Base-by-base conservation (phyloP, 257 asterid species). In the Solanum corneliomulleri region DNA sequence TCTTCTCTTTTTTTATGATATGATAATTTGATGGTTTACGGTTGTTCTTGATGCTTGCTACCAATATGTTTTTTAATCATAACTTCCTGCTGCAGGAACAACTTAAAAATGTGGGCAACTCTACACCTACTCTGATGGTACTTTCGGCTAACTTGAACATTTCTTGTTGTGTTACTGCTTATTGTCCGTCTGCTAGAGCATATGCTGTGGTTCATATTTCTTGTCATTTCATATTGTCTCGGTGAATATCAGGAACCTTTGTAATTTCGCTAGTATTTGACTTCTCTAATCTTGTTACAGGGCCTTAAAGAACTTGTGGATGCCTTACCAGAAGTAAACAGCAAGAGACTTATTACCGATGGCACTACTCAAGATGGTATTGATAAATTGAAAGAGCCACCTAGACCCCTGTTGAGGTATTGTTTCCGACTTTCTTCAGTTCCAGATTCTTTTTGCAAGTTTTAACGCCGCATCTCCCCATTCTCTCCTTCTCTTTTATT, bases 241-340 rank as follows among this genome's bases (percentile, higher is more conserved):
- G 14, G 23, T 44, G 25, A 45, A 42, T 7, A 41, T 13, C 20
- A 75, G 82, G 15, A 7, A n/a, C 83, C 60, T 76, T n/a, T 42
- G 7, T n/a, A 7, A 42, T 3, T 14, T 45, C 66, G 16, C 66
- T 45, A 56, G 29, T 35, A 82, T 64, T 6, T n/a, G 66, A 74
- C 37, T 49, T 47, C 35, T n/a, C 72, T 83, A 45, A 66, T 80
- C n/a, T 27, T 60, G 72, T 74, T 86, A 7, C 92, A 95, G 97
- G 96, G 98, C 77, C 96, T 95, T 64, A 95, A 94, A 92, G 98
- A 90, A 62, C 77, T 95, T 45, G 90, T 90, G 9, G 97, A 90
- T 84, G 35, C 91, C 66, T 64, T 88, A 20, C 82, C 91, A 31
- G 72, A 91, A 23, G 87, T 60, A 56, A 89, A 76, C 42, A 89